Evolutionary conservation across 345 rosid species (phyloP), one percentile per base, ranked within the genome.

Genomic region (Aethionema arabicum): DNA sequence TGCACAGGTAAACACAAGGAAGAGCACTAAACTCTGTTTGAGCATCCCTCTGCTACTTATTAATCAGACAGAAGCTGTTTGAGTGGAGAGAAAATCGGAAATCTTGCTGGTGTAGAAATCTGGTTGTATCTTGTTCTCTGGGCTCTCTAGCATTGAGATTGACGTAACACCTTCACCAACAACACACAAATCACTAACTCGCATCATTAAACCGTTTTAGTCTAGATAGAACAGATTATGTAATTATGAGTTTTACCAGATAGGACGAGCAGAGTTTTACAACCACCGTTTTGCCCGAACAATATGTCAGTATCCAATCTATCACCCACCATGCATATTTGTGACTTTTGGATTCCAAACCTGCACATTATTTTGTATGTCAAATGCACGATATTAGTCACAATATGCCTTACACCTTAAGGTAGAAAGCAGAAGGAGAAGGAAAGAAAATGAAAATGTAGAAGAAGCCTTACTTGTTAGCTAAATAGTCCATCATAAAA

Each of bases 271-370:
- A 93, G 97, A 56, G 99, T 90, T 75, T 82, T 90, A 81, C 96
- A 93, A 60, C 95, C 96, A 35, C 91, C 95, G 51, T 86, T 86
- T 63, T 93, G 92, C 39, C 97, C 96, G 10, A 86, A 93, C 41
- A 93, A 79, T 59, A 93, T 85, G 59, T 93, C 97, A 5, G 99
- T 90, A 58, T 93, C 97, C 72, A 90, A 59, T 77, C 97, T 83
- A 76, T 93, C 97, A 39, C 99, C 97, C 8, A 93, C 99, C 97
- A 93, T 90, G 77, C 99, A 93, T 80, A 93, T 93, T 69, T 87
- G 85, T 7, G 97, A 90, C 80, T 83, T 93, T 47, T 38, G 74
- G 49, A 92, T 87, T 65, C 95, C 86, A 11, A 92, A 92, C 70
- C 96, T 92, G 87, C 65, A 3, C 33, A 56, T 6, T n/a, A n/a